Conservation (phyloP, 2,329 filamentous ascomycete species). For the Nemania sp. region DNA sequence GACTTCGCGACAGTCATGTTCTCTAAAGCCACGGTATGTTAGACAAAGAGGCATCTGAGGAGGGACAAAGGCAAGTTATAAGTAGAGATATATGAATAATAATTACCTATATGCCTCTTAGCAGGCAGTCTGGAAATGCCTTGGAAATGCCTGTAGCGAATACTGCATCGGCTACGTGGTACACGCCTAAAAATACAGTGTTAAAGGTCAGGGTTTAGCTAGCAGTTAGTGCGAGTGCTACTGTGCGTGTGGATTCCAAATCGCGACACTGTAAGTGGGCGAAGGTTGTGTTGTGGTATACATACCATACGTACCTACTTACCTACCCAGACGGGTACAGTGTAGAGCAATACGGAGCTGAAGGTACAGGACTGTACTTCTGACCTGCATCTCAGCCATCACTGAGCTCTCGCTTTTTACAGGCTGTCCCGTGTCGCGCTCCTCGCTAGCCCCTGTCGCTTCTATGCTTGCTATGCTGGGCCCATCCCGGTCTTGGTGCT, state of each 20-base stretch:
- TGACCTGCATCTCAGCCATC: conserved; percentile 40
- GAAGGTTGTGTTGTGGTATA: not conserved
- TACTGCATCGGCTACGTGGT: not conserved
- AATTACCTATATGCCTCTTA: not conserved
- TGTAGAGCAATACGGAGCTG: conserved; percentile 29
- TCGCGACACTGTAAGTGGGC: conserved; percentile 33
- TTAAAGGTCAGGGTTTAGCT: not conserved
- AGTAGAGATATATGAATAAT: not conserved
- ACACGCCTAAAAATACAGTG: conserved; percentile 31
- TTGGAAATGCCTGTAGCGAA: not conserved
- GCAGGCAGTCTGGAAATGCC: not conserved
- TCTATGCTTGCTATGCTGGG: conserved; percentile 35
- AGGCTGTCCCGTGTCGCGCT: conserved; percentile 42
- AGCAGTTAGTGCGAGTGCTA: conserved; percentile 8
- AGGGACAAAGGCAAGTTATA: conserved; percentile 7
- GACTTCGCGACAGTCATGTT: not conserved
- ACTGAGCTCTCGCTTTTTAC: conserved; percentile 40
- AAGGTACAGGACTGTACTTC: conserved; percentile 33
- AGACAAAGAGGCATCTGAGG: conserved; percentile 16
- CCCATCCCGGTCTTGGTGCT: conserved; percentile 40
- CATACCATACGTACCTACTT: too few relatives aligned
- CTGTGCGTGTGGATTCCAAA: conserved; percentile 34
- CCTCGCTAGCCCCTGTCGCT: conserved; percentile 36
- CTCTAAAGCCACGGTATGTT: not conserved
- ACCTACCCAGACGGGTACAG: not conserved